A percentile compares a stretch with the other conserved stretches of the same genome.
These are phyloP conservation scores for Rhizodiscina lignyota DNA, from an alignment of 495 filamentous ascomycete genomes.

Conservation along the genomic window DNA sequence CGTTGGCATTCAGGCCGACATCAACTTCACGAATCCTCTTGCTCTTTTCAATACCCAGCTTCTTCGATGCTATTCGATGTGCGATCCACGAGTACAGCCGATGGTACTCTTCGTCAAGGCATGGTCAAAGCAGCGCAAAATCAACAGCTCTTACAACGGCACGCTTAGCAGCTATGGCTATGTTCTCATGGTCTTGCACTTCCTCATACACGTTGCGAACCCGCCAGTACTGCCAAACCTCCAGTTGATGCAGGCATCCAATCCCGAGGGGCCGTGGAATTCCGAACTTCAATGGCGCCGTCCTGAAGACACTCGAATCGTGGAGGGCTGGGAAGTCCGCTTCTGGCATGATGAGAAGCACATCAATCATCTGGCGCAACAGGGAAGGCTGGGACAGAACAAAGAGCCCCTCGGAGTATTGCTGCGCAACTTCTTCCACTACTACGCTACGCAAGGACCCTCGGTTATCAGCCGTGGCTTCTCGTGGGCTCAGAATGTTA, in stretches of 20 bases:
- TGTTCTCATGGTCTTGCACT: slow-evolving; percentile 87
- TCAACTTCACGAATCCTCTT: slow-evolving; percentile 68
- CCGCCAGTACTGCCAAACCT: slow-evolving; percentile 72
- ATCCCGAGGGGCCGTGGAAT: slow-evolving; percentile 7
- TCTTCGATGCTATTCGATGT: slow-evolving; percentile 57
- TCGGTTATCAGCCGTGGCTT: slow-evolving; percentile 36
- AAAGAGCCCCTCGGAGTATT: slow-evolving; percentile 43
- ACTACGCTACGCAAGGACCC: slow-evolving; percentile 42
- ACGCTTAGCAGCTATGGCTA: slow-evolving; percentile 77
- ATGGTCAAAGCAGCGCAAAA: slow-evolving; percentile 66
- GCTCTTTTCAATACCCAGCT: slow-evolving; percentile 66
- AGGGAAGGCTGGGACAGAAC: slow-evolving; percentile 40
- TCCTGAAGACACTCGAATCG: background rate
- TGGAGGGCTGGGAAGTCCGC: slow-evolving; percentile 40
- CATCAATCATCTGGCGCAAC: slow-evolving; percentile 33
- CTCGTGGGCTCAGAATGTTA: slow-evolving; percentile 50
- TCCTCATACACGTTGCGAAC: slow-evolving; percentile 58
- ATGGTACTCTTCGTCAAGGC: slow-evolving; percentile 68
- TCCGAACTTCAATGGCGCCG: too few relatives aligned
- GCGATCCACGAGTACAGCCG: slow-evolving; percentile 53
- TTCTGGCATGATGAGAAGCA: slow-evolving; percentile 54
- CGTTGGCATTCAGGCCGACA: slow-evolving; percentile 63
- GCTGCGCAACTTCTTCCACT: slow-evolving; percentile 65
- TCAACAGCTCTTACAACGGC: slow-evolving; percentile 68
- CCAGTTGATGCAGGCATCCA: slow-evolving; percentile 29